Percentiles rank a stretch among this genome's conserved stretches.
These are phyloP conservation scores for Tolypocladium endophyticum DNA, from an alignment of 2,329 filamentous ascomycete species.

Conservation along the genomic window DNA sequence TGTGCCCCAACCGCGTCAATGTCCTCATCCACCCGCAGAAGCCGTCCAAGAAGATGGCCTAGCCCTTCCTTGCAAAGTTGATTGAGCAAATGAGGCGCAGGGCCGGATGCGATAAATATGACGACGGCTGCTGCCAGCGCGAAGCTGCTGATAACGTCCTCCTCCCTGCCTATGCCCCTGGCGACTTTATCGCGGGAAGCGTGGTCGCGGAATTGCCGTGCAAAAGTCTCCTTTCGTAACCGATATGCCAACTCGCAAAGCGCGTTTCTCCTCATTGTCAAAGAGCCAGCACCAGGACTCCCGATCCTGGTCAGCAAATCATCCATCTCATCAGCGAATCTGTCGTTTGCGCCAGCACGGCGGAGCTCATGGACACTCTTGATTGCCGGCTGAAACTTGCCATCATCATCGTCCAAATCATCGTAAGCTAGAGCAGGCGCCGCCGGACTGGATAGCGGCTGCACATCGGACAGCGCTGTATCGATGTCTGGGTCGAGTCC, in stretches of 20 bases:
- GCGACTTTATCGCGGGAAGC: conserved; percentile 61
- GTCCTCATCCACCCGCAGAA: conserved; percentile 43
- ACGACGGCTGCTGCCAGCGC: conserved; percentile 53
- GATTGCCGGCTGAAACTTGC: conserved; percentile 38
- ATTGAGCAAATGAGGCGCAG: conserved; percentile 47
- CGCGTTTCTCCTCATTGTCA: conserved; percentile 45
- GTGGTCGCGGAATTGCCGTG: conserved; percentile 63
- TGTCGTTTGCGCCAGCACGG: conserved; percentile 55
- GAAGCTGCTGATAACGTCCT: conserved; percentile 53
- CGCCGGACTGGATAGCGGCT: conserved; percentile 11
- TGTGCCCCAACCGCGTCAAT: conserved; percentile 53
- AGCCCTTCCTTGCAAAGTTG: conserved; percentile 46
- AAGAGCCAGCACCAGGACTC: conserved; percentile 30
- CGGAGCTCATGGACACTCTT: conserved; percentile 55
- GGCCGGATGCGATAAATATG: conserved; percentile 49
- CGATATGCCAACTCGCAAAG: conserved; percentile 50
- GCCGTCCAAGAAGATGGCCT: conserved; percentile 40
- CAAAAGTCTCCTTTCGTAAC: conserved; percentile 51
- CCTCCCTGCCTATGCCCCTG: conserved; percentile 45
- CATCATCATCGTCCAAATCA: conserved; percentile 23
- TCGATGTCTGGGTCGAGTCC: conserved; percentile 5
- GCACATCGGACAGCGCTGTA: conserved; percentile 11
- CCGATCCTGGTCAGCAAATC: conserved; percentile 53
- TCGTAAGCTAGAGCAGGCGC: conserved; percentile 14
- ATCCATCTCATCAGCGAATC: conserved; percentile 55